A percentile compares a stretch with the other conserved stretches of the same genome.
Evolutionary conservation across 371 early-diverging fungal genomes (phyloP).

Genomic region (Amoeboaphelidium protococcarum): DNA sequence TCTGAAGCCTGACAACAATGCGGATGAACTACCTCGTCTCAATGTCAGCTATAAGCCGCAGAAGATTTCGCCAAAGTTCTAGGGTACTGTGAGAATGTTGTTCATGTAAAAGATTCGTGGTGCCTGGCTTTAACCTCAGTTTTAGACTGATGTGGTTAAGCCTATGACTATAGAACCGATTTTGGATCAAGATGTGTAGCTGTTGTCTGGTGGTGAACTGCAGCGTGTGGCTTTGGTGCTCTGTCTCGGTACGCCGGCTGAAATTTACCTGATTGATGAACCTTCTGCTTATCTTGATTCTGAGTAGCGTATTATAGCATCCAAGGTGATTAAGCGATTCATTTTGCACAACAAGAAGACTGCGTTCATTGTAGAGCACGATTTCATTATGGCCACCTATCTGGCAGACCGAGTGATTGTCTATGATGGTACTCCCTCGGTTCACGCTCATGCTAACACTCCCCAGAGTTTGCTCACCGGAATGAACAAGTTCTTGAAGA

Average conservation of each 20-base stretch:
- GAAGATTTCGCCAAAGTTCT: slow-evolving; percentile 91
- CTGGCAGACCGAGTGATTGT: slow-evolving; percentile 97
- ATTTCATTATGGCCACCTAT: slow-evolving; percentile 99
- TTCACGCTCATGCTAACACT: slow-evolving; percentile 50
- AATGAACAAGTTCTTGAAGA: slow-evolving; percentile 94
- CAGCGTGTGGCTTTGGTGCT: slow-evolving; percentile 97
- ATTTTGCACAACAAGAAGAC: slow-evolving; percentile 92
- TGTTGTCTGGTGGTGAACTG: slow-evolving; percentile 97
- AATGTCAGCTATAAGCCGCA: slow-evolving; percentile 95
- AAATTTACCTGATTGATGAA: slow-evolving; percentile 98
- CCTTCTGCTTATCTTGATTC: slow-evolving; percentile 99
- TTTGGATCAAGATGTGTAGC: slow-evolving; percentile 71
- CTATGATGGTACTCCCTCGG: slow-evolving; percentile 81
- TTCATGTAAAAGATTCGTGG: slow-evolving; percentile 78
- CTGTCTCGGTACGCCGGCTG: slow-evolving; percentile 84
- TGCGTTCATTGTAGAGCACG: slow-evolving; percentile 99
- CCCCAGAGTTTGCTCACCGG: slow-evolving; percentile 83
- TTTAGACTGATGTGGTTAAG: slow-evolving; percentile 94
- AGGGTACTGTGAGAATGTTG: slow-evolving; percentile 82
- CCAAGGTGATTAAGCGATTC: slow-evolving; percentile 97
- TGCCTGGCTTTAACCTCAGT: slow-evolving; percentile 80
- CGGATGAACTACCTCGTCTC: slow-evolving; percentile 48
- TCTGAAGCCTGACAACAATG: slow-evolving; percentile 49
- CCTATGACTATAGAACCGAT: slow-evolving; percentile 81
- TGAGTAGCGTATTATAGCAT: slow-evolving; percentile 97